phyloP scores from a whole-genome alignment of 2,329 filamentous ascomycete species.

The Alternaria atra region DNA sequence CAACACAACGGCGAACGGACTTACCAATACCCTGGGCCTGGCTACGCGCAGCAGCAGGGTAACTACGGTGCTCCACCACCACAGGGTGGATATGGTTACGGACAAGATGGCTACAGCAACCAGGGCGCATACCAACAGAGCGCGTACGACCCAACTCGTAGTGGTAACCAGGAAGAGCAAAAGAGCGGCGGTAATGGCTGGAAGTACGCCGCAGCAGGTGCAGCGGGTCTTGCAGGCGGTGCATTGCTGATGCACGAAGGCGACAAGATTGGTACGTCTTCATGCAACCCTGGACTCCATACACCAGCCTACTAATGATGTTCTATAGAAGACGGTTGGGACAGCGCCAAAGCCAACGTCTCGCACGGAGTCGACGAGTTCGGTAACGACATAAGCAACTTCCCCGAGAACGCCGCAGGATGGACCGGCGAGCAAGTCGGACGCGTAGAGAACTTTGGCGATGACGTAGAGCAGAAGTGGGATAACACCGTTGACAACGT shows the following conservation, averaged over 20 bases:
- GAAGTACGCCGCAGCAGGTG: conserved; percentile 40
- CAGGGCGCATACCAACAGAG: conserved; percentile 28
- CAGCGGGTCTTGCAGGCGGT: conserved; percentile 33
- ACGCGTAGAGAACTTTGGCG: conserved; percentile 33
- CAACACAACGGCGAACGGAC: conserved; percentile 38
- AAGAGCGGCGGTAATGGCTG: conserved; percentile 35
- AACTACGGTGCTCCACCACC: conserved; percentile 21
- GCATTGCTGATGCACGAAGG: conserved; percentile 40
- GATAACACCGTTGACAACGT: conserved; percentile 33
- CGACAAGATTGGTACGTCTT: conserved; percentile 33
- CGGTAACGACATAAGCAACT: conserved; percentile 30
- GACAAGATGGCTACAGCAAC: conserved; percentile 26
- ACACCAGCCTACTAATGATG: conserved; percentile 3
- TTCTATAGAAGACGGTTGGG: conserved; percentile 26
- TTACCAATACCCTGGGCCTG: conserved; percentile 32
- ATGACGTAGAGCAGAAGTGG: conserved; percentile 29
- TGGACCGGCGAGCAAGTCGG: conserved; percentile 38
- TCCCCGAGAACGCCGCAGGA: conserved; percentile 33
- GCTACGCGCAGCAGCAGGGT: conserved; percentile 32
- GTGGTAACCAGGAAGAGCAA: conserved; percentile 25
- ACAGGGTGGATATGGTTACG: conserved; percentile 21
- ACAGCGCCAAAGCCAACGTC: conserved; percentile 27
- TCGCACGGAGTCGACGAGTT: conserved; percentile 22
- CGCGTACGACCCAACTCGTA: conserved; percentile 25
- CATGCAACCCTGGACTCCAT: background rate